phyloP scores from a whole-genome alignment of 2,329 filamentous ascomycete genomes.

The Huntiella abstrusa region DNA sequence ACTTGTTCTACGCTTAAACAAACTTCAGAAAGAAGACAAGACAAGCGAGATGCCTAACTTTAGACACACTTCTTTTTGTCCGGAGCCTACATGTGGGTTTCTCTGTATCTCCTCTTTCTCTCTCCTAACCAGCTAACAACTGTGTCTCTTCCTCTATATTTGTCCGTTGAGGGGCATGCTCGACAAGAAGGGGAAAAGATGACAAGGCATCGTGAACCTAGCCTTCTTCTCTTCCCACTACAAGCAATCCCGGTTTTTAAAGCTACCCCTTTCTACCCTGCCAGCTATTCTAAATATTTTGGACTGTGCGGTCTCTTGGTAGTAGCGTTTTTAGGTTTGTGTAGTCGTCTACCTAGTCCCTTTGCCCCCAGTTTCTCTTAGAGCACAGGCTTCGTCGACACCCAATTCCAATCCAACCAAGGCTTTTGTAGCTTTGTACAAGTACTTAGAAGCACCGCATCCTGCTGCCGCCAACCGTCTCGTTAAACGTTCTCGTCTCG shows the following conservation, averaged over 20 bases:
- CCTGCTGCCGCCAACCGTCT: constrained; percentile 11
- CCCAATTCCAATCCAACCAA: background rate
- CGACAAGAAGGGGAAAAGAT: no score
- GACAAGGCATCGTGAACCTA: no score
- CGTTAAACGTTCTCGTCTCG: constrained; percentile 11
- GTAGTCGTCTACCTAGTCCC: constrained; percentile 2
- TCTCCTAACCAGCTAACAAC: no score
- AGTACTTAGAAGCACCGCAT: constrained; percentile 11
- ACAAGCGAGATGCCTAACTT: no score
- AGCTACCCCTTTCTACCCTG: constrained; percentile 6
- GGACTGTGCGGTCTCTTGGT: constrained; percentile 1
- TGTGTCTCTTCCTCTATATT: no score
- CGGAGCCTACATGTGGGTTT: no score
- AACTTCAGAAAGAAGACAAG: no score
- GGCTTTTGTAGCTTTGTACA: background rate
- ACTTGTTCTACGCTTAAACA: no score
- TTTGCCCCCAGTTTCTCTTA: background rate
- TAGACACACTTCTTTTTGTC: no score
- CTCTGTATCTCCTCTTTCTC: no score
- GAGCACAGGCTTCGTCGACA: background rate
- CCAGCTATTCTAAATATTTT: constrained; percentile 4
- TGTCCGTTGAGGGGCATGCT: no score
- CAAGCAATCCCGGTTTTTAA: background rate
- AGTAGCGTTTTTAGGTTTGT: constrained; percentile 8
- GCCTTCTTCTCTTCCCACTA: no score